Evolutionary conservation across 345 rosid species (phyloP), one percentile per base, ranked within the genome.

Genomic region (Crucihimalaya himalaica): DNA sequence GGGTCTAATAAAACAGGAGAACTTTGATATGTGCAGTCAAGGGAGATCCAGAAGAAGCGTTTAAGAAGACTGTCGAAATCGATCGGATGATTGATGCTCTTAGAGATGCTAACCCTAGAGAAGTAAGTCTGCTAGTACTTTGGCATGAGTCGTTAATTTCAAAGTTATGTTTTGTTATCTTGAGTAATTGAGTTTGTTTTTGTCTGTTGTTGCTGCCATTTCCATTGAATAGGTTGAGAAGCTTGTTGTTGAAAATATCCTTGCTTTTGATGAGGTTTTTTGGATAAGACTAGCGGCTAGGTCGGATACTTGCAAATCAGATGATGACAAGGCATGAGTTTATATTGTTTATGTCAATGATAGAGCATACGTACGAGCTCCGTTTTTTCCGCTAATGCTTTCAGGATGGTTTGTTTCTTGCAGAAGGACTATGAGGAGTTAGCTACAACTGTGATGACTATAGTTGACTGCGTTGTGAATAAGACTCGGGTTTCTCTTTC

Each of bases 391-490:
- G 21, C 13, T 76, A 71, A 70, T 69, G 20, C 60, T 63, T 68
- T 54, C 37, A 31, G 5, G 46, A 57, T 1, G 42, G 52, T 63
- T 75, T 60, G 32, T 4, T 66, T 73, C 56, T 69, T 79, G 84
- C 91, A 94, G 97, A 91, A 85, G 83, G 97, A 94, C 78, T 91
- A 91, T 7, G 97, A 94, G 82, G 93, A 94, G 80, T 69, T 94
- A 79, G 97, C 98, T 50, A 43, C 70, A 32, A 79, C 90, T 11
- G 85, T 91, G 55, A 94, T 89, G 98, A 87, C 62, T 85, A 86
- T 88, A 66, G 97, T 94, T 66, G 98, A 94, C 78, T 59, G 80
- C 56, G 56, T 91, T 55, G 97, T 94, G 63, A 90, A 89, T 71
- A 89, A 88, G 80, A 91, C 98, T 56, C 86, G 85, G 42, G 97